phyloP scores from a whole-genome alignment of 163 green algal genomes.

The Picocystis sp. region DNA sequence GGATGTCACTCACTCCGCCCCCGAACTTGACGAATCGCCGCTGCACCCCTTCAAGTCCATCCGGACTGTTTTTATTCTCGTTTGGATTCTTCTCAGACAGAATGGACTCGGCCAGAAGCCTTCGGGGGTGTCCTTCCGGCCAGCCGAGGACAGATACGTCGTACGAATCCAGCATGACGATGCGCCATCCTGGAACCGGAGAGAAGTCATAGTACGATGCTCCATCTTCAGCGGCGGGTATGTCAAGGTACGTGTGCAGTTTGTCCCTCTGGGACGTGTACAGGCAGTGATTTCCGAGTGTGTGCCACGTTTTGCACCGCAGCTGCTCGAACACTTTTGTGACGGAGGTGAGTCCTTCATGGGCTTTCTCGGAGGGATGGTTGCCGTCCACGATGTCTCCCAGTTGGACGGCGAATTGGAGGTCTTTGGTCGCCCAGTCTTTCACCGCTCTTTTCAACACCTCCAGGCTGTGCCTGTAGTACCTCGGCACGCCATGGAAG shows the following conservation, averaged over 20 bases:
- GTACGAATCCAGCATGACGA: constrained; percentile 57
- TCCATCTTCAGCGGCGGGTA: constrained; percentile 6
- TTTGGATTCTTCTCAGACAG: constrained; percentile 47
- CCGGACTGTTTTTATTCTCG: constrained; percentile 48
- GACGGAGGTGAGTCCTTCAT: constrained; percentile 21
- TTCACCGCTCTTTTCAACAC: constrained; percentile 26
- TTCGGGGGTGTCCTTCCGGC: constrained; percentile 30
- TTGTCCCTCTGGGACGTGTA: constrained; percentile 29
- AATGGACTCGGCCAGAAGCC: constrained; percentile 27
- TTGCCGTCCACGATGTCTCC: constrained; percentile 45
- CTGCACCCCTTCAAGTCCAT: constrained; percentile 24
- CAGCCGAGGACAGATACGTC: constrained; percentile 53
- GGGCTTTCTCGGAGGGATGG: constrained; percentile 15
- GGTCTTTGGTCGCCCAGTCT: constrained; percentile 15
- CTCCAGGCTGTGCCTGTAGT: constrained; percentile 24
- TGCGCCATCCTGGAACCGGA: constrained; percentile 26
- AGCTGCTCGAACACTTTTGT: constrained; percentile 33
- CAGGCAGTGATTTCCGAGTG: constrained; percentile 57
- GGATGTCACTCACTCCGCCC: constrained; percentile 28
- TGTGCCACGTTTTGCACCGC: constrained; percentile 30
- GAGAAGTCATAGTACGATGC: constrained; percentile 33
- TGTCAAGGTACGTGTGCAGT: constrained; percentile 13
- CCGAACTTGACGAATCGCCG: constrained; percentile 60
- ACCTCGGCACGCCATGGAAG: constrained; percentile 35
- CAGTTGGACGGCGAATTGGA: constrained; percentile 42